Evolutionary conservation across 1,284 basidiomycete genomes (phyloP), one percentile per base, ranked within the genome.

Genomic region (Coniferiporia sulphurascens): DNA sequence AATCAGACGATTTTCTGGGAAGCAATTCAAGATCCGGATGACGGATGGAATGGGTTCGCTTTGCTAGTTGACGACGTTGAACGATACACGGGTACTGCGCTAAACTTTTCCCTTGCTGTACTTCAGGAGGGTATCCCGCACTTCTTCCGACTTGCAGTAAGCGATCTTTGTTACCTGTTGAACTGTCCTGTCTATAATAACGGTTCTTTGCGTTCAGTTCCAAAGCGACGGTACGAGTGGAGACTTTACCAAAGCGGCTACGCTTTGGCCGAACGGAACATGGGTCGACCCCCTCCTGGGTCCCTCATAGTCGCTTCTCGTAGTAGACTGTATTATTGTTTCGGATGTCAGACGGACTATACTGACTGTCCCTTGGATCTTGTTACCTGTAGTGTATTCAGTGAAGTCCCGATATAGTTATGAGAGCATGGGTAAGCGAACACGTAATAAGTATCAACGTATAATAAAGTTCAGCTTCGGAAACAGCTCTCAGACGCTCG

Each of bases 1-100:
- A 80, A 86, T 62, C 84, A 87, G 65, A 80, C 76, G 0, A 78
- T 91, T 1, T 72, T 71, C 1, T 95, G 92, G 92, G 74, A 75
- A 46, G 65, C 72, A 0, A 76, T 90, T n/a, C 71, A 79, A 0
- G 70, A 75, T 9, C 65, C 70, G 27, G 61, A 65, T 4, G 72
- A 74, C 59, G 77, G 76, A n/a, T 93, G 87, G 87, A 84, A 89
- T 66, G 87, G 87, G 0, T 93, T 91, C 67, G 75, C 84, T 0
- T 78, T 95, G 41, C 77, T 95, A 8, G 81, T 95, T 7, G 91
- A 95, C 68, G 93, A 95, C 65, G 92, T 95, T 0, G 82, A 93
- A 68, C 79, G 87, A 60, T 93, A 87, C 68, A 70, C 77, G 17
- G 90, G 92, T 4, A 68, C 74, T 1, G 83, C 78, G 4, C 75